Evolutionary conservation across 2,329 filamentous ascomycete genomes (phyloP).

Genomic region (Colletotrichum sp.): DNA sequence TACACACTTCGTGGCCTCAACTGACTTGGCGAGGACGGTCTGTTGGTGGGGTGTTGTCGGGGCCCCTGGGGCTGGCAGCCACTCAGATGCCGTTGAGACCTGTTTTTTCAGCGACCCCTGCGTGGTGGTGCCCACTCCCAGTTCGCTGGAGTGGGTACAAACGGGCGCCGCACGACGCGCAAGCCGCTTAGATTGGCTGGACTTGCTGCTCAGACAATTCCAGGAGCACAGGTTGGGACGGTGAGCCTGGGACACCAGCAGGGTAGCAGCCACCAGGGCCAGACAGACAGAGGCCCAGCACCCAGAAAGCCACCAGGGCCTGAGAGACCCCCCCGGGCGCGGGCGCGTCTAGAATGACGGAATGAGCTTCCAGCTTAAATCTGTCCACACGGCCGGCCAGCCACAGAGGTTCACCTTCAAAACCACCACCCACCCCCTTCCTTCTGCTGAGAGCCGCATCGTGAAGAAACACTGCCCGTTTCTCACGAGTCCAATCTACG

Average conservation of each 20-base stretch:
- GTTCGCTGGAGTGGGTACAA: not conserved
- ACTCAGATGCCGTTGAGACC: not conserved
- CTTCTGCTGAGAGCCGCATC: not conserved
- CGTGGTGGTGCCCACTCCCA: not conserved
- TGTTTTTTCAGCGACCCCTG: conserved; percentile 10
- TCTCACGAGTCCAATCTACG: not conserved
- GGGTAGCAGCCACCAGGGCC: not conserved
- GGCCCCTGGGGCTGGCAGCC: not conserved
- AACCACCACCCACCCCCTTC: not conserved
- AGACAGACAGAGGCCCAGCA: not conserved
- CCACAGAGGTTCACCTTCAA: not conserved
- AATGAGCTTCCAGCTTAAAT: conserved; percentile 18
- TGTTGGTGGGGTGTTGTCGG: not conserved
- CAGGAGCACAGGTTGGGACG: not conserved
- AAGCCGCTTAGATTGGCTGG: not conserved
- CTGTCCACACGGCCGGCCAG: conserved; percentile 10
- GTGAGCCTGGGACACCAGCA: not conserved
- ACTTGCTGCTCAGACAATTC: not conserved
- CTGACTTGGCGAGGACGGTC: conserved; percentile 1
- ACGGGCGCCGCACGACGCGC: not conserved
- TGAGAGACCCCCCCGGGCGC: not conserved
- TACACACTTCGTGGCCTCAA: conserved; percentile 14
- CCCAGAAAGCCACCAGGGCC: not conserved
- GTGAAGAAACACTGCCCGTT: not conserved
- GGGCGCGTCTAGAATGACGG: not conserved